Conservation (phyloP, 202 grass and related monocot genomes). For the Hordeum pubiflorum region DNA sequence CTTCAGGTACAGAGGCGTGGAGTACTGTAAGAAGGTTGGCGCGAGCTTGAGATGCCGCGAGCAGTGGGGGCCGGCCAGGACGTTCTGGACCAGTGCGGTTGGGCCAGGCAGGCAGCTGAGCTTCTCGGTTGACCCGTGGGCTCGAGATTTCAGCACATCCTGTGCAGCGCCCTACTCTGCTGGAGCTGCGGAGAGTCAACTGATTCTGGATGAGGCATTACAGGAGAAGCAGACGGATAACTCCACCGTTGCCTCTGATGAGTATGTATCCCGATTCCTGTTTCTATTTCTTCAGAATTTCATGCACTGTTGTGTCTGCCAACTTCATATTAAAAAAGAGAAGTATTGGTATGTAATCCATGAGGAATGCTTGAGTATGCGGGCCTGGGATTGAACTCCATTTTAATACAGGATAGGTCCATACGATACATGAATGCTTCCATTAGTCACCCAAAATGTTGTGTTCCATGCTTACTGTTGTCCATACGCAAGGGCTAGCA, state of each 20-base stretch:
- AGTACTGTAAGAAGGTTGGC: slow-evolving; percentile 48
- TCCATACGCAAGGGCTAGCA: background rate
- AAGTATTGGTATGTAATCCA: background rate
- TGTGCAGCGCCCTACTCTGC: slow-evolving; percentile 61
- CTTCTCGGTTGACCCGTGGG: slow-evolving; percentile 46
- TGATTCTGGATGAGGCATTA: slow-evolving; percentile 47
- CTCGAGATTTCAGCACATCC: slow-evolving; percentile 32
- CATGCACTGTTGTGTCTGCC: background rate
- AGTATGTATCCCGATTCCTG: slow-evolving; percentile 33
- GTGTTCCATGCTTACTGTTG: background rate
- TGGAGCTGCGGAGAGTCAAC: slow-evolving; percentile 49
- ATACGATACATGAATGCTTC: background rate
- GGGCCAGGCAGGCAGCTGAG: slow-evolving; percentile 36
- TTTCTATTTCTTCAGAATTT: background rate
- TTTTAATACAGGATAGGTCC: background rate
- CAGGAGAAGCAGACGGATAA: slow-evolving; percentile 40
- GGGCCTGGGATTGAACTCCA: background rate
- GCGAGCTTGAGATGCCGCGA: slow-evolving; percentile 46
- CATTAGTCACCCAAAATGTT: background rate
- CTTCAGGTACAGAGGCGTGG: slow-evolving; percentile 49
- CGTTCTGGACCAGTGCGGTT: slow-evolving; percentile 49
- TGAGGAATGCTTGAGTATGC: background rate
- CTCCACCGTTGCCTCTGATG: slow-evolving; percentile 35
- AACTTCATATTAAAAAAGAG: background rate
- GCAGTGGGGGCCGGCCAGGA: slow-evolving; percentile 39